These are phyloP conservation scores for Monosporozyma yasuniensis DNA, from an alignment of 805 yeast species.

Conservation along the genomic window DNA sequence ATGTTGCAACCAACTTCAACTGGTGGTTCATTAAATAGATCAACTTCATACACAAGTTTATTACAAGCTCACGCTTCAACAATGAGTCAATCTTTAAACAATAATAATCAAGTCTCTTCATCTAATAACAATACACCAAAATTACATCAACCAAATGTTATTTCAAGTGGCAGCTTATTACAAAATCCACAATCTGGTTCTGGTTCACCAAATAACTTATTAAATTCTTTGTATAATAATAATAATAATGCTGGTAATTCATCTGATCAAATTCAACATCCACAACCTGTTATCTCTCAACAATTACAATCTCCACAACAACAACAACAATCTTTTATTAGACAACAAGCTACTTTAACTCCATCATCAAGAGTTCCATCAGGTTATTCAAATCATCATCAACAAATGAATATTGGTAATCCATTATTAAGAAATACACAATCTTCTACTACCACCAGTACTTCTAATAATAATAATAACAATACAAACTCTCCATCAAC, in stretches of 20 bases:
- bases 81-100: slow-evolving; percentile 6
- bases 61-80: slow-evolving; percentile 31
- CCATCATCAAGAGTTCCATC: slow-evolving; percentile 31
- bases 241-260: not conserved
- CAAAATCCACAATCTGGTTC: not conserved
- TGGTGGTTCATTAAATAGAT: slow-evolving; percentile 30
- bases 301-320: slow-evolving; percentile 13
- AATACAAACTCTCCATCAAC: slow-evolving; percentile 1
- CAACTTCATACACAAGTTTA: slow-evolving; percentile 30
- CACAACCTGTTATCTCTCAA: slow-evolving; percentile 4
- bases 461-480: slow-evolving; percentile 14
- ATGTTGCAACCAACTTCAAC: slow-evolving; percentile 29
- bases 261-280: slow-evolving; percentile 1
- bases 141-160: not conserved
- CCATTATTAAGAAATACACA: slow-evolving; percentile 28
- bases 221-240: not conserved
- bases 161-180: not conserved
- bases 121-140: slow-evolving; percentile 4
- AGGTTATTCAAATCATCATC: slow-evolving; percentile 23
- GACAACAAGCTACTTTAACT: slow-evolving; percentile 24
- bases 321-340: slow-evolving; percentile 24
- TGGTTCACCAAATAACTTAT: not conserved
- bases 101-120: slow-evolving; percentile 8
- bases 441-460: slow-evolving; percentile 15
- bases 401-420: slow-evolving; percentile 19